Base-by-base conservation (phyloP, 2,329 filamentous ascomycete genomes). In the Microcyclospora tardicrescens region DNA sequence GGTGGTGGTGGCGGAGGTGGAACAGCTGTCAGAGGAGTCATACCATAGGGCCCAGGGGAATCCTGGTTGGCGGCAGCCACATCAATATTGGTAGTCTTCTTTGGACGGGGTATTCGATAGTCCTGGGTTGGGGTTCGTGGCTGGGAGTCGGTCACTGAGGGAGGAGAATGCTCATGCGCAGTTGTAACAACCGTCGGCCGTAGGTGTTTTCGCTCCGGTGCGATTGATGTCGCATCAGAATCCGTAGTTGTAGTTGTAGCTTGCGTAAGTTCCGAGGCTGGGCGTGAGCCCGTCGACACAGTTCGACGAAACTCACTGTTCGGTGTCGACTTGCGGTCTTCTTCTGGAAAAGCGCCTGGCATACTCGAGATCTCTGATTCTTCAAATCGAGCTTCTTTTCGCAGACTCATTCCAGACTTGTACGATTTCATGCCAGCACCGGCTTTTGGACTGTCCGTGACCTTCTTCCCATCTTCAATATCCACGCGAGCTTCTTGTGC, bases 141-240 rank as follows among this genome's bases (percentile, higher is more conserved):
- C 11, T 65, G 65, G 0, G 65, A 67, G 39, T 66, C 63, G 6
- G 61, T 57, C 3, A 56, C 50, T 11, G 63, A 63, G 6, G 58
- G 51, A 11, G 63, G 63, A 10, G 61, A 64, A 16, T 53, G 55
- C 27, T 63, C 62, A 14, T 58, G 57, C 19, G 55, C 52, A 5
- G 57, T 51, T 30, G 57, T 58, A 14, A 58, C 58, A 6, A 51
- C 48, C n/a, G 56, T 49, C 37, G 53, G 50, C 31, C 48, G 41
- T 31, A 45, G 42, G 29, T 47, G 35, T 33, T 58, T 61, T 12
- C 57, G 52, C 28, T 65, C 61, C 29, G 61, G 62, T 14, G 60
- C 50, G 47, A 67, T 56, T 0, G 65, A 66, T 6, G 66, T 69
- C 13, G 62, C 61, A 35, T 68, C 61, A 1, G 66, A 67, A 42